Evolutionary conservation across 208 protist species (phyloP), one percentile per base, ranked within the genome.

Genomic region (Polymyxa betae): DNA sequence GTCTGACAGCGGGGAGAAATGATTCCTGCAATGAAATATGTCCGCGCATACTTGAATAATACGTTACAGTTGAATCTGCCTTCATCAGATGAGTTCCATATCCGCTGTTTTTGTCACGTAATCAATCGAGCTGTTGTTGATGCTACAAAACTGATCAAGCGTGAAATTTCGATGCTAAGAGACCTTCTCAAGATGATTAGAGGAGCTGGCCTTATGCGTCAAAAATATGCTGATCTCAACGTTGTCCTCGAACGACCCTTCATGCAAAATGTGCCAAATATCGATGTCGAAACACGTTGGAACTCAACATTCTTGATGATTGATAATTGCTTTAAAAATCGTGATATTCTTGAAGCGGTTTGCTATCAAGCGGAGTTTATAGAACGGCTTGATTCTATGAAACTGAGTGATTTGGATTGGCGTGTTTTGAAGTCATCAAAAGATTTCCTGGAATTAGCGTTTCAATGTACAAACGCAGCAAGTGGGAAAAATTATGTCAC

Each of bases 1-100:
- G 5, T 38, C 35, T n/a, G 72, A 82, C 72, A 82, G n/a, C n/a
- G 72, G 72, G 72, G 72, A 38, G 72, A 82, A 35, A 5, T 82
- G 72, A 12, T 43, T n/a, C 72, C 72, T 20, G 72, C 72, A 16
- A 43, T 82, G 16, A n/a, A 35, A 38, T 5, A n/a, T 35, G n/a
- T 82, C n/a, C 16, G 40, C 35, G 16, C 10, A 20, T 82, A 82
- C n/a, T 35, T 82, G 16, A 82, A 82, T 12, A 16, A 35, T 35
- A n/a, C 5, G 72, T 45, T 82, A n/a, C 16, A 5, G 35, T 20
- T 82, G n/a, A 43, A 35, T 43, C 10, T 82, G 72, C 16, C 5
- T n/a, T n/a, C 49, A 60, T 60, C 49, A 5, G 72, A 82, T 5
- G 35, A 82, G 5, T 82, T 35, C 35, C 72, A 82, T 43, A 82